phyloP scores from a whole-genome alignment of 176 grass and related monocot genomes.

The Calamus simplicifolius region DNA sequence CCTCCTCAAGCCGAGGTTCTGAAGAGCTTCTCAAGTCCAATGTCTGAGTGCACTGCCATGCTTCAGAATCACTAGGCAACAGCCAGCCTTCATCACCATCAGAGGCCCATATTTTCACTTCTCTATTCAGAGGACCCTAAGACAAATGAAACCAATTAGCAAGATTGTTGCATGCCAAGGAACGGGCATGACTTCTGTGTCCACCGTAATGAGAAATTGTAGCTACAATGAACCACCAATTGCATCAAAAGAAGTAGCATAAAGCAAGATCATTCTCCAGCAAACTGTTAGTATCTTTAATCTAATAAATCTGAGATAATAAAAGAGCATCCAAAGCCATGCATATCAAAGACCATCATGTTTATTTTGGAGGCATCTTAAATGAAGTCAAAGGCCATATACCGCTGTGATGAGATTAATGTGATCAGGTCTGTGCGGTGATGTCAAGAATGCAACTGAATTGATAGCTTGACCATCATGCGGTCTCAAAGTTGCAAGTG shows the following conservation, averaged over 20 bases:
- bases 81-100: conserved; percentile 73
- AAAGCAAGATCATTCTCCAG: too few species aligned
- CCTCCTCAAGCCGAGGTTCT: conserved; percentile 58
- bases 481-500: conserved; percentile 61
- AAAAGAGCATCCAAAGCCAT: neutral
- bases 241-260: neutral
- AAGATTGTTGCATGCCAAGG: neutral
- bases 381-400: conserved; percentile 23
- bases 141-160: neutral
- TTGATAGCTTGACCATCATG: conserved; percentile 79
- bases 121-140: conserved; percentile 79
- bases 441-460: conserved; percentile 70
- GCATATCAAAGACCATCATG: neutral
- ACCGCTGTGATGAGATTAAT: conserved; percentile 93
- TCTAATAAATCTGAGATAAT: neutral
- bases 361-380: too few species aligned
- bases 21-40: conserved; percentile 77
- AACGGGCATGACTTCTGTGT: neutral
- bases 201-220: too few species aligned
- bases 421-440: conserved; percentile 72
- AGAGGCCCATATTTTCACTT: conserved; percentile 90
- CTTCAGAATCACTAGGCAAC: conserved; percentile 64
- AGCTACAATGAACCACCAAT: neutral
- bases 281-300: neutral
- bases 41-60: conserved; percentile 76